phyloP scores from a whole-genome alignment of 148 eudicot genomes.

The Talinum fruticosum region DNA sequence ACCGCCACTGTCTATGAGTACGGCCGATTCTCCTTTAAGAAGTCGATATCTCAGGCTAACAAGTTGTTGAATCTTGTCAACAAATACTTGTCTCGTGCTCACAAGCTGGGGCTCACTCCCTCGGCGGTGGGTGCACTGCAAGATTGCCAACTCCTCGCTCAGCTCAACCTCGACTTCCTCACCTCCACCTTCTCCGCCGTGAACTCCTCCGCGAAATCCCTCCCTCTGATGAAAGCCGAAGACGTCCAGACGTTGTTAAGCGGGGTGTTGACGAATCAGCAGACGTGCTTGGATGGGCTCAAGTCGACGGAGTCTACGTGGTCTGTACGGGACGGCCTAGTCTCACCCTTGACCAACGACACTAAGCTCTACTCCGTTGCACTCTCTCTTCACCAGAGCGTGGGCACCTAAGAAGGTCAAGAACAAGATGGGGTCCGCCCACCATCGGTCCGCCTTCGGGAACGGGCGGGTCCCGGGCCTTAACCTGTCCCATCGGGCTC shows the following conservation, averaged over 20 bases:
- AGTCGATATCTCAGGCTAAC: slow-evolving; percentile 49
- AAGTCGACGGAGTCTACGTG: slow-evolving; percentile 42
- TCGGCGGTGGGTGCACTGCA: slow-evolving; percentile 38
- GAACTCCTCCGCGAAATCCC: slow-evolving; percentile 24
- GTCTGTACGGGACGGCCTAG: slow-evolving; percentile 43
- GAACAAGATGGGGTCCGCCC: neutral
- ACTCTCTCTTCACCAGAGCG: slow-evolving; percentile 59
- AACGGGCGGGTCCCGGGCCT: slow-evolving; percentile 34
- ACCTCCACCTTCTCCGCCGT: slow-evolving; percentile 34
- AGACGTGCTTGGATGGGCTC: slow-evolving; percentile 78
- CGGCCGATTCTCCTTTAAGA: slow-evolving; percentile 52
- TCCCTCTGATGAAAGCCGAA: slow-evolving; percentile 37
- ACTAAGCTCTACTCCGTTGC: slow-evolving; percentile 60
- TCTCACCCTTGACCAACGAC: slow-evolving; percentile 45
- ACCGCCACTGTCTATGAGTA: slow-evolving; percentile 60
- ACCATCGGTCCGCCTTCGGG: slow-evolving; percentile 21
- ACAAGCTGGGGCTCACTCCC: slow-evolving; percentile 29
- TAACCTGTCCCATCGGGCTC: slow-evolving; percentile 36
- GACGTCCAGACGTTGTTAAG: slow-evolving; percentile 67
- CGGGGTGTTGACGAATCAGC: slow-evolving; percentile 65
- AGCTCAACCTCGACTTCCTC: slow-evolving; percentile 49
- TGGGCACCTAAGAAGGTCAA: slow-evolving; percentile 46
- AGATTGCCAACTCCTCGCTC: slow-evolving; percentile 51
- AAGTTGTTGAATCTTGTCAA: slow-evolving; percentile 52
- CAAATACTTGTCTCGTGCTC: slow-evolving; percentile 32